Evolutionary conservation across 2,329 filamentous ascomycete genomes (phyloP), one percentile per base, ranked within the genome.

Genomic region (Monosporascus ibericus): DNA sequence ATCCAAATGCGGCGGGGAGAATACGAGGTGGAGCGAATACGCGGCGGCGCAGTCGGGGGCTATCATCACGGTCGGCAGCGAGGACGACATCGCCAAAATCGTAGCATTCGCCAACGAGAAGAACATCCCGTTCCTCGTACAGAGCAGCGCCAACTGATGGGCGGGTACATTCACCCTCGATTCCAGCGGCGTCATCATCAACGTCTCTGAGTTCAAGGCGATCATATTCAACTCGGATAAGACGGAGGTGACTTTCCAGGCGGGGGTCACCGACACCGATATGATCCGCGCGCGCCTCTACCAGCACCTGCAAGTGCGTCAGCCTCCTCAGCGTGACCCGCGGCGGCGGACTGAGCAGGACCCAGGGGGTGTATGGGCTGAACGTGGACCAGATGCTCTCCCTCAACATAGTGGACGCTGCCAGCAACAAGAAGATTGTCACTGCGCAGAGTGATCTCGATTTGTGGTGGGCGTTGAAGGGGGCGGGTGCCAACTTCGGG

Each of bases 401-500:
- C 2, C 48, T 65, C 20, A 59, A 63, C 17, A 52, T 69, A 3
- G 61, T 69, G 22, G 55, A 58, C 3, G 55, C 65, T n/a, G 58
- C 60, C 24, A 64, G 65, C 17, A 52, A 52, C 15, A 53, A 58
- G 4, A 51, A 62, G 14, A 62, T 56, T 2, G 63, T 64, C 18
- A 65, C 60, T 9, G 48, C 49, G 3, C 54, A 50, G 2, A 60
- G 60, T 39, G 57, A 69, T 48, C n/a, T 56, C 9, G 74, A 78
- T 54, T 60, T 79, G 0, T 67, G 77, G 57, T 79, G 75, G 75
- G 76, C 72, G 18, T 60, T 79, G 0, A 74, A 68, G 62, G 77
- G 77, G 17, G 77, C 76, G 3, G 76, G 74, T 1, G 74, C 71
- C 8, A 79, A 79, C 57, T 72, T 79, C 56, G 76, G 77, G 42